phyloP scores from a whole-genome alignment of 2,329 filamentous ascomycete species.

The Colletotrichum higginsianum region DNA sequence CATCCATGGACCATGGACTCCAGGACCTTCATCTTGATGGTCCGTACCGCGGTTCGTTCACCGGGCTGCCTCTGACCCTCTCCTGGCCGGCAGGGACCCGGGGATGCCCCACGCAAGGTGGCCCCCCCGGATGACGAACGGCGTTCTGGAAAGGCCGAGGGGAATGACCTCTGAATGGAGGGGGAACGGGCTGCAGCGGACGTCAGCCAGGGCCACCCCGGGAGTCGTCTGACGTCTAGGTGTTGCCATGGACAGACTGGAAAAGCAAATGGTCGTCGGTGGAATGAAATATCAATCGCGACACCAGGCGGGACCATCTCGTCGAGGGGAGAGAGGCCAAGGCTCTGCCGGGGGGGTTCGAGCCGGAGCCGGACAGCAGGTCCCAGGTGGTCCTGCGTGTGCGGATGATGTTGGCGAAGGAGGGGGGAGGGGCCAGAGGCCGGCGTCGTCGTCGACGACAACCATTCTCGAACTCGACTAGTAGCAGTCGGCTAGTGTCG shows the following conservation, averaged over 20 bases:
- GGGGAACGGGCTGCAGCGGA: slow-evolving; percentile 8
- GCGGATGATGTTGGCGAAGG: slow-evolving; percentile 17
- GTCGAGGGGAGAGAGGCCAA: slow-evolving; percentile 1
- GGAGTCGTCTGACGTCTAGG: slow-evolving; percentile 21
- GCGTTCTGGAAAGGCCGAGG: slow-evolving; percentile 27
- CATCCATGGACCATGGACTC: slow-evolving; percentile 10
- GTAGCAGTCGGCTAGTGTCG: slow-evolving; percentile 16
- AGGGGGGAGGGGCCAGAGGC: slow-evolving; percentile 44
- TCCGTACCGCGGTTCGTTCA: slow-evolving; percentile 8
- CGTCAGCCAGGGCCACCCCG: slow-evolving; percentile 23
- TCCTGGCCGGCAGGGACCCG: slow-evolving; percentile 36
- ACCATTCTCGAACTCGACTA: slow-evolving; percentile 32
- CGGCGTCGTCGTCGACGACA: neutral
- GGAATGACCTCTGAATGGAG: slow-evolving; percentile 14
- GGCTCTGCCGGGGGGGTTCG: slow-evolving; percentile 26
- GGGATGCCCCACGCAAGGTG: slow-evolving; percentile 36
- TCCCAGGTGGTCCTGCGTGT: slow-evolving; percentile 8
- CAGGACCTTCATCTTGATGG: neutral
- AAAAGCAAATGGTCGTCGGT: neutral
- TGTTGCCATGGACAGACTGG: neutral
- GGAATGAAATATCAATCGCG: neutral
- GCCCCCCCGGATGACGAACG: slow-evolving; percentile 29
- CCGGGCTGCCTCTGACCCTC: slow-evolving; percentile 24
- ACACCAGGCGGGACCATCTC: neutral
- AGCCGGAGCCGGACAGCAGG: slow-evolving; percentile 32